Evolutionary conservation across 176 grass and related monocot species (phyloP).

Genomic region (Phragmites australis): DNA sequence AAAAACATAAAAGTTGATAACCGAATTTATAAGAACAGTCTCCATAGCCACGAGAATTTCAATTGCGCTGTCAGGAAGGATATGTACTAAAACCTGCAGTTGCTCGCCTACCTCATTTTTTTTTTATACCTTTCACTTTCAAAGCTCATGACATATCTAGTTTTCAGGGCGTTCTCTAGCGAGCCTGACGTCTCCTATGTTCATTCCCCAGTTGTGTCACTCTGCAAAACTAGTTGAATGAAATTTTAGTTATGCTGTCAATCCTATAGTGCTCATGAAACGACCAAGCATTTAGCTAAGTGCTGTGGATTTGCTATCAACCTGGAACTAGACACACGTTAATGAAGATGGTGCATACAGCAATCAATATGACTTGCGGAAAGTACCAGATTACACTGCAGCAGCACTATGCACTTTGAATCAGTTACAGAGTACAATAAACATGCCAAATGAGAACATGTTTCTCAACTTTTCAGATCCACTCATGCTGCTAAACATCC

Average conservation of each 20-base stretch:
- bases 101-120: neutral
- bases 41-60: neutral
- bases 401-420: constrained; percentile 3
- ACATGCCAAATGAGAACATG: constrained; percentile 4
- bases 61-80: neutral
- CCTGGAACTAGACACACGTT: neutral
- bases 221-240: neutral
- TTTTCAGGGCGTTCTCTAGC: neutral
- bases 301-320: neutral
- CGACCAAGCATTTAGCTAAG: neutral
- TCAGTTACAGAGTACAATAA: neutral
- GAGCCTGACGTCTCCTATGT: neutral
- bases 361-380: neutral
- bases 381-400: neutral
- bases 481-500: constrained; percentile 7
- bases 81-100: neutral
- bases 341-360: neutral
- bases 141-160: neutral
- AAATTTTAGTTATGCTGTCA: neutral
- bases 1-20: neutral
- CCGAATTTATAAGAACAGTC: neutral
- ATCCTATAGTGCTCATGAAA: neutral
- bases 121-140: neutral
- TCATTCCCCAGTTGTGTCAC: neutral
- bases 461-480: neutral